Evolutionary conservation across 495 filamentous ascomycete genomes (phyloP).

Genomic region (Pseudoneurospora amorphoporcata): DNA sequence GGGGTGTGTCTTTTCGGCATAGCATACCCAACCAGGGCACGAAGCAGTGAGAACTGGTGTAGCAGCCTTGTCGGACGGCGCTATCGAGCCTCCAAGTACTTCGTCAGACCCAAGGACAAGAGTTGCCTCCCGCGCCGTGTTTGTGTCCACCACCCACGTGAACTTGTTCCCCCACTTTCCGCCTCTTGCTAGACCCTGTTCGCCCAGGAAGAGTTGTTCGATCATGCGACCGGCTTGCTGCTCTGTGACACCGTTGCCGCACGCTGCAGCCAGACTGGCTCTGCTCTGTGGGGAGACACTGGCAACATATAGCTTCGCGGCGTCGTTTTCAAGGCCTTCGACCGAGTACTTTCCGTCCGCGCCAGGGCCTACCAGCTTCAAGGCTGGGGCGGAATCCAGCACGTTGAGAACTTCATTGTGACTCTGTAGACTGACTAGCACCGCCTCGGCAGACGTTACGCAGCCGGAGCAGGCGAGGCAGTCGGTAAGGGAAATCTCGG

Average conservation of each 20-base stretch:
- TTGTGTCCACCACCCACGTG: constrained; percentile 80
- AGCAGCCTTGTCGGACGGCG: constrained; percentile 19
- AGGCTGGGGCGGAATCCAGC: constrained; percentile 55
- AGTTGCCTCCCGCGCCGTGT: constrained; percentile 63
- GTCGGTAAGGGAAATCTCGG: constrained; percentile 92
- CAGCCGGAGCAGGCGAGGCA: constrained; percentile 96
- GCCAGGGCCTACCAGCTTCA: constrained; percentile 25
- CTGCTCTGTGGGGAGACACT: constrained; percentile 84
- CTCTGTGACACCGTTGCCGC: constrained; percentile 61
- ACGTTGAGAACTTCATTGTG: constrained; percentile 81
- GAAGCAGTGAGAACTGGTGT: constrained; percentile 79
- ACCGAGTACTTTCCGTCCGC: constrained; percentile 16
- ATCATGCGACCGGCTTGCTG: constrained; percentile 71
- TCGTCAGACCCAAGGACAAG: constrained; percentile 77
- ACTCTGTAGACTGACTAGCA: constrained; percentile 84
- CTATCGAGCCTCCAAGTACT: constrained; percentile 28
- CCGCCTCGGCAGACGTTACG: constrained; percentile 92
- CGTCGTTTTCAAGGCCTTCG: constrained; percentile 26
- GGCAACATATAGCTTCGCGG: constrained; percentile 70
- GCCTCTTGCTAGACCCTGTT: constrained; percentile 53
- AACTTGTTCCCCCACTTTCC: constrained; percentile 68
- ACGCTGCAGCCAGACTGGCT: constrained; percentile 78
- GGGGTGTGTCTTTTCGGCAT: constrained; percentile 94
- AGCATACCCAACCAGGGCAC: constrained; percentile 97
- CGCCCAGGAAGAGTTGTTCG: constrained; percentile 63